Evolutionary conservation across 163 green algal genomes (phyloP), one percentile per base, ranked within the genome.

Genomic region (Chloroidium sp.): DNA sequence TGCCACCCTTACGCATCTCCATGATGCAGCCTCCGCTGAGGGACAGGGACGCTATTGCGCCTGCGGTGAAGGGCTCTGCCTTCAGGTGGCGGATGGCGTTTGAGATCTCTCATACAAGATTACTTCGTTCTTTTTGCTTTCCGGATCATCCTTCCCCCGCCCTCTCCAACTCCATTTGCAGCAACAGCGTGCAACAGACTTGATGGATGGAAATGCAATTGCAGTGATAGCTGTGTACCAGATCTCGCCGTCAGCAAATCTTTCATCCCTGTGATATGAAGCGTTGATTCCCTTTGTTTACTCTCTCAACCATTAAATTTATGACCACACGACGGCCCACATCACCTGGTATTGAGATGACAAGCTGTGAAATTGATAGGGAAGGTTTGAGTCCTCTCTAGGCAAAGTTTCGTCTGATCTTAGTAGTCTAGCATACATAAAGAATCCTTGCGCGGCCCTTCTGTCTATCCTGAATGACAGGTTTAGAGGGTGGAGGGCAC

Each of bases 11-110:
- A 57, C 93, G 82, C 58, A 99, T 92, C 84, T 97, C 91, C 95
- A 99, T 98, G 3, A 94, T 90, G 0, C 84, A 85, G 10, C 84
- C 64, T 61, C 91, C 90, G 1, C 83, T 93, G 62, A 98, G 88
- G 0, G 92, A 97, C 68, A 99, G 84, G 0, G 90, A 96, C 4
- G 95, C 69, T 61, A 99, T 97, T 3, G 94, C 83, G 2, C 90
- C 92, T 87, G 80, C 81, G 79, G n/a, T 61, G n/a, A 1, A 69
- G 76, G 2, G 59, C 76, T 4, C 4, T 58, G 10, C 60, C 3
- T 69, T 69, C 4, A 8, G 60, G 12, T 69, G 76, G 74, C 4
- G 74, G n/a, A 4, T 4, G n/a, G n/a, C 6, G 74, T 62, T 8
- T 4, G 4, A 62, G 74, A 77, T 8, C n/a, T 62, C 74, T 36